Base-by-base conservation (phyloP, 306 rosid genomes). In the Quercus agrifolia region DNA sequence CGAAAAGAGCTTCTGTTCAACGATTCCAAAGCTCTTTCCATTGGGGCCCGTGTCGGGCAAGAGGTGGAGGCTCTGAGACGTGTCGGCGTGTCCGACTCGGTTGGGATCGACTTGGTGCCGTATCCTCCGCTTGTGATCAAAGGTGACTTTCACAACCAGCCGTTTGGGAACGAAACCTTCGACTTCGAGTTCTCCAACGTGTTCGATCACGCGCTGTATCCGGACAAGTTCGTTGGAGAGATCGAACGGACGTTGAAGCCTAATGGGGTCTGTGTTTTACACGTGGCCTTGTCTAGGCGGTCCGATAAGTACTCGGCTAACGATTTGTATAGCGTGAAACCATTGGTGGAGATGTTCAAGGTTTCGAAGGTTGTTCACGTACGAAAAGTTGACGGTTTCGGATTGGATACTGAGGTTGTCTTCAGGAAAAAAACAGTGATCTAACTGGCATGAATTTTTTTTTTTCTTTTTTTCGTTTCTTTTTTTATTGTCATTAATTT, bases 181-280 rank as follows among this genome's bases (percentile, higher is more conserved):
- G 98, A 92, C 61, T 95, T 91, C 20, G 99, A 95, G 35, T 95
- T 95, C 89, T 92, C 98, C 10, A 95, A 95, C 85, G 99, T 95
- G 55, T 95, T 95, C 75, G 99, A 95, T 51, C 99, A 95, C 83
- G 98, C 99, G 76, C 92, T 93, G 5, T 92, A 89, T 51, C 99
- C 99, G 69, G 58, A 84, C 7, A 84, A 58, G 74, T 95, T 95
- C 79, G 94, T 90, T 11, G 79, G 78, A 12, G 99, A 95, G 94
- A 91, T 95, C 58, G 94, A 92, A 79, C 89, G 99, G 81, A 95
- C 99, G 72, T 59, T 95, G 87, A 95, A 80, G 85, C 82, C 85
- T 1, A 72, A 86, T 5, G 99, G 98, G n/a, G 85, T 91, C 1
- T 92, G 98, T 21, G 98, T 91, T 0, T 33, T 95, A 30, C 99